Base-by-base conservation (phyloP, 1,139 yeast genomes). In the Hansenula sp. region DNA sequence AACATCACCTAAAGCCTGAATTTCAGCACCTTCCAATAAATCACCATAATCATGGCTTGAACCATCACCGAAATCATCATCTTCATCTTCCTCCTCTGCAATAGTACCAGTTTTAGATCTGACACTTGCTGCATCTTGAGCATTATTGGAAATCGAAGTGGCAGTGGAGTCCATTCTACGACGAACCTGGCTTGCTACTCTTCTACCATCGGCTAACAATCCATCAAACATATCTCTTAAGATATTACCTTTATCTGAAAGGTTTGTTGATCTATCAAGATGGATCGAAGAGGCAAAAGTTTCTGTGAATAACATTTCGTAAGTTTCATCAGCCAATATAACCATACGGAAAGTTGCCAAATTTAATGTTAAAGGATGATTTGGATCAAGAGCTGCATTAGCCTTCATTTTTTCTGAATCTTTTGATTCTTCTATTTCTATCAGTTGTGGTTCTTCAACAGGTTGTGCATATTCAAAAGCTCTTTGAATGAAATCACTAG, bases 291-390 rank as follows among this genome's bases (percentile, higher is more conserved):
- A 61, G 40, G 82, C 73, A 35, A 83, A 69, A 1, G 90, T 84
- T 22, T 70, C 66, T 29, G 87, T 73, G 61, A 92, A 92, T 49
- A 90, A 77, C 32, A 84, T 67, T 59, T 92, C 97, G 51, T 89
- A 82, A 0, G 97, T 86, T 56, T 89, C 97, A 60, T 90, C 96
- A 0, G 97, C 97, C 14, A 92, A 69, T 4, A 92, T 69, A 2
- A 92, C 95, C 98, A 92, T 92, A 50, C 98, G 71, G 66, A 92
- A 92, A 0, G 96, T 89, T 0, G 97, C 90, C 24, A 90, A 67
- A 41, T 86, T 86, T 43, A 92, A 73, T 42, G 69, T 78, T 17
- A 84, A 79, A 0, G 95, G 95, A 12, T 81, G 73, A 31, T 75
- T 72, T 2, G 96, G 96, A 57, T 89, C 85, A 34, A 88, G 66